A percentile compares a stretch with the other conserved stretches of the same genome.
Evolutionary conservation across 2,329 filamentous ascomycete species (phyloP).

Genomic region (Beauveria sp.): DNA sequence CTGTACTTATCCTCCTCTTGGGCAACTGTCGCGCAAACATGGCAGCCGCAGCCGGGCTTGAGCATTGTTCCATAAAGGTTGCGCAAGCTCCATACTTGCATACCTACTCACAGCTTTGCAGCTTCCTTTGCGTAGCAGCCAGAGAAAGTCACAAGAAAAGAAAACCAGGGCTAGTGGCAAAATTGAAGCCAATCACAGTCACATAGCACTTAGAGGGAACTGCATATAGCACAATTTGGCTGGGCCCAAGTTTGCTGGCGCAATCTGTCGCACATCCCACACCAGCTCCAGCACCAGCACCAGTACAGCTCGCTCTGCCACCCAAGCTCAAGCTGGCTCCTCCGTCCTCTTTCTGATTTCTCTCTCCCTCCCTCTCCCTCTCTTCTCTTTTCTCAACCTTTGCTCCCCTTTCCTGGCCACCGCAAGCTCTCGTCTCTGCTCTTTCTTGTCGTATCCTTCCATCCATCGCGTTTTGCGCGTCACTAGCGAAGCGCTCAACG

Average conservation of each 20-base stretch:
- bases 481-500: background rate
- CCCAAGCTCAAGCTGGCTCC: constrained; percentile 15
- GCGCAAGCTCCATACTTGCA: background rate
- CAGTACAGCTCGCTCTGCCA: constrained; percentile 8
- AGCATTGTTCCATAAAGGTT: background rate
- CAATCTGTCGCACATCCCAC: constrained; percentile 3
- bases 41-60: background rate
- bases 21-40: too few relatives aligned
- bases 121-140: background rate
- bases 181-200: background rate
- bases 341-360: constrained; percentile 7
- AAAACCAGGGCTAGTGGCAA: background rate
- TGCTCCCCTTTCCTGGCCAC: background rate
- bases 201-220: too few relatives aligned
- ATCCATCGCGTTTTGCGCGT: background rate
- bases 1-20: background rate
- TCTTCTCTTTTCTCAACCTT: background rate
- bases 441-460: background rate
- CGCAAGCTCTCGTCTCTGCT: background rate
- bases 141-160: background rate
- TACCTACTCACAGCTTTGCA: background rate
- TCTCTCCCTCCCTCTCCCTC: background rate
- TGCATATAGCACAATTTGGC: background rate
- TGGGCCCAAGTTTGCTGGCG: background rate
- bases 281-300: background rate